phyloP scores from a whole-genome alignment of 768 basidiomycete genomes.

The Podaxis sp. region DNA sequence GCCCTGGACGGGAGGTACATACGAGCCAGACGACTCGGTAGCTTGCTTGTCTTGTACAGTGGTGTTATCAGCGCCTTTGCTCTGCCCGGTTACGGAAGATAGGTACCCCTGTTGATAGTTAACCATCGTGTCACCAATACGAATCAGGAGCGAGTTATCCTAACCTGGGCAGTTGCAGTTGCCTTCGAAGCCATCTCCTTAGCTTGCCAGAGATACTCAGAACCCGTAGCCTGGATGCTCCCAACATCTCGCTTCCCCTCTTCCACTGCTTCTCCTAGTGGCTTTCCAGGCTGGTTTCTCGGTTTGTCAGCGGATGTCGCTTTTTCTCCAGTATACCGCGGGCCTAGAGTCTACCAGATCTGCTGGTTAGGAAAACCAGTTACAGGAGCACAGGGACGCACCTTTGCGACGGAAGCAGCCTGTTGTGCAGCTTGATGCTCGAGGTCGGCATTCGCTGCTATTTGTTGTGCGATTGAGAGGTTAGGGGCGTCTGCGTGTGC shows the following conservation, averaged over 20 bases:
- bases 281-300: slow-evolving; percentile 28
- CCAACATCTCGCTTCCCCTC: slow-evolving; percentile 53
- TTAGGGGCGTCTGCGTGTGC: slow-evolving; percentile 47
- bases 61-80: not conserved
- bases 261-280: slow-evolving; percentile 47
- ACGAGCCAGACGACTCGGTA: not conserved
- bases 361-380: not conserved
- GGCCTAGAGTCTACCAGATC: slow-evolving; percentile 25
- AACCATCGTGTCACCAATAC: not conserved
- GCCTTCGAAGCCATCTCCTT: slow-evolving; percentile 43
- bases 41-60: not conserved
- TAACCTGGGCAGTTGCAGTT: slow-evolving; percentile 36
- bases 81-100: not conserved
- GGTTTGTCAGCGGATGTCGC: slow-evolving; percentile 33
- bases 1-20: not conserved
- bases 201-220: slow-evolving; percentile 51
- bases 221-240: slow-evolving; percentile 37
- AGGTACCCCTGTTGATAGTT: not conserved
- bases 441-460: slow-evolving; percentile 43
- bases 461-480: slow-evolving; percentile 32
- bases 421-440: slow-evolving; percentile 43
- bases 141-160: slow-evolving; percentile 21
- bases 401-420: slow-evolving; percentile 51
- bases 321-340: slow-evolving; percentile 28
- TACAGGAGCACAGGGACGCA: slow-evolving; percentile 18